Evolutionary conservation across 768 basidiomycete genomes (phyloP).

Genomic region (Boletellus ananas): DNA sequence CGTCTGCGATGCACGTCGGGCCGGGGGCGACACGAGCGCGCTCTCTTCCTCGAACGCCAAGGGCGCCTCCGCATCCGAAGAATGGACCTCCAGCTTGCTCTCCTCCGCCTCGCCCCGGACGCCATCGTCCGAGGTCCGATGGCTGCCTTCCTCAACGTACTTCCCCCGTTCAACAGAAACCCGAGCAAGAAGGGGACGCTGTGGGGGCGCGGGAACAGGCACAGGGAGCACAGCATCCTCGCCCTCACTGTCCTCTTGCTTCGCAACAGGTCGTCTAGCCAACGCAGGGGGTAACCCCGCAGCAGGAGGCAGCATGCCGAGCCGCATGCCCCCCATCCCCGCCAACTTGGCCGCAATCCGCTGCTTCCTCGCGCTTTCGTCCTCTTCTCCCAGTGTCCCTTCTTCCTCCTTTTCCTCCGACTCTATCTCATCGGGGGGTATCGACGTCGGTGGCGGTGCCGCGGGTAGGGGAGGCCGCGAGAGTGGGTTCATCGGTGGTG

Average conservation of each 20-base stretch:
- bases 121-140: constrained; percentile 51
- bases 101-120: constrained; percentile 68
- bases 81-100: constrained; percentile 62
- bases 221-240: constrained; percentile 26
- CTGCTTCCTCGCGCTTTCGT: constrained; percentile 52
- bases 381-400: constrained; percentile 33
- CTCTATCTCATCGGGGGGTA: constrained; percentile 24
- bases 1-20: constrained; percentile 11
- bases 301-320: constrained; percentile 48
- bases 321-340: constrained; percentile 54
- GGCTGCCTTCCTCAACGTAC: constrained; percentile 42
- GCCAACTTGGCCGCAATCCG: constrained; percentile 54
- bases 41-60: constrained; percentile 33
- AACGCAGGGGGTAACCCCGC: constrained; percentile 13
- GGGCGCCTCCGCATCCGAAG: constrained; percentile 47
- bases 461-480: constrained; percentile 36
- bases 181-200: constrained; percentile 27
- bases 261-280: constrained; percentile 13
- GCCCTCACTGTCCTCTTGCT: constrained; percentile 30
- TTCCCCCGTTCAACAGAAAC: constrained; percentile 1
- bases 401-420: constrained; percentile 17
- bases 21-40: constrained; percentile 42
- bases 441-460: constrained; percentile 35
- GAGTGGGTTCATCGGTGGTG: constrained; percentile 41
- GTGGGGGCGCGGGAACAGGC: constrained; percentile 31